Base-by-base conservation (phyloP, 1,284 basidiomycete species). In the Golubevia sp. region DNA sequence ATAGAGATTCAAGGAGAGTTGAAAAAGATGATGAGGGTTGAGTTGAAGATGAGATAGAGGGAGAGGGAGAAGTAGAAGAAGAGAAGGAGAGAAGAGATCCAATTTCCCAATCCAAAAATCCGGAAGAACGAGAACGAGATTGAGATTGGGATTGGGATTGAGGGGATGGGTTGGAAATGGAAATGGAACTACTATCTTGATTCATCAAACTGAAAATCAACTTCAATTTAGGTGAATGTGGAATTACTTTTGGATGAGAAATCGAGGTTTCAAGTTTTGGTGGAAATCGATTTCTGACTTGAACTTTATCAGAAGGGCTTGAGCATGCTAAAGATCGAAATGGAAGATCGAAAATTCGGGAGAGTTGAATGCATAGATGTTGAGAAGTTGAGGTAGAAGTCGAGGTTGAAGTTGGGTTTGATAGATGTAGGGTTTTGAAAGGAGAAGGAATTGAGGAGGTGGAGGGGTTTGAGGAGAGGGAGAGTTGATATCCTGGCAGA, bases 1-100 rank as follows among this genome's bases (percentile, higher is more conserved):
- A 85, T 3, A 97, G 86, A 48, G 87, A 86, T 8, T 87, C 82
- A 15, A 93, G 84, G 18, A 91, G 86, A 1, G 93, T 3, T 3
- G 30, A 34, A 11, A 34, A 34, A 5, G 30, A 34, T 5, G 30
- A 26, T n/a, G n/a, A n/a, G n/a, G n/a, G n/a, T n/a, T n/a, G n/a
- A n/a, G n/a, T 26, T 52, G 50, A 23, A 13, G 8, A 4, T 52
- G 50, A 52, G 25, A 23, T 52, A 13, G 25, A 52, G 50, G 25
- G 3, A 4, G 50, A 4, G 15, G 30, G 11, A 34, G 30, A 34
- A 34, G 30, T 11, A 5, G 30, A 34, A 52, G 25, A 4, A 4
- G 50, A 52, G 25, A 13, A 34, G 30, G 30, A 34, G 30, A 11
- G 2, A 68, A 50, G 1, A 62, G 54, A 3, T 61, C 11, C 25